Evolutionary conservation across 768 basidiomycete species (phyloP).

Genomic region (Symmetrospora coprosmae): DNA sequence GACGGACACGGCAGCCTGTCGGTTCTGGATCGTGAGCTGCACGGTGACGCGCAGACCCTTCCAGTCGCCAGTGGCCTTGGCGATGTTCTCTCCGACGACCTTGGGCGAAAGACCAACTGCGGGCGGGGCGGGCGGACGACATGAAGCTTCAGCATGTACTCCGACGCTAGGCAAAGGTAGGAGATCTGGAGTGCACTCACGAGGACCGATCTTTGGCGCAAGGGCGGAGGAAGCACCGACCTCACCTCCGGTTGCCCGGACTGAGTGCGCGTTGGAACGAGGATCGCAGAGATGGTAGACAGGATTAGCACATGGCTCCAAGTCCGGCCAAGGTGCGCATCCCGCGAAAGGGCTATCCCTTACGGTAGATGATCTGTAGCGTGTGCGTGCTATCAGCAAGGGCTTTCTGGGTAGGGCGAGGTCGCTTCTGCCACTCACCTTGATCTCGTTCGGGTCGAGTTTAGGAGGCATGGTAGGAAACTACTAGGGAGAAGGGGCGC

Average conservation of each 20-base stretch:
- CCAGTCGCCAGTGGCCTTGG: constrained; percentile 95
- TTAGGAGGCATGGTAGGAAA: constrained; percentile 37
- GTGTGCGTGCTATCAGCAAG: too few relatives aligned
- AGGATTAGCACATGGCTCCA: background rate
- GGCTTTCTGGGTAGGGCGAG: too few relatives aligned
- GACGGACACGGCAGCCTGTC: constrained; percentile 91
- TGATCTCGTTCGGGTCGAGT: constrained; percentile 85
- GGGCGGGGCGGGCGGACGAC: too few relatives aligned
- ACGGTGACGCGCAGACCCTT: constrained; percentile 99
- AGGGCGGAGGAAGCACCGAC: constrained; percentile 96
- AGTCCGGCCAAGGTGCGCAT: background rate
- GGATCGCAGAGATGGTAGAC: too few relatives aligned
- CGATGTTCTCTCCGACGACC: constrained; percentile 99
- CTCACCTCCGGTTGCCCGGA: constrained; percentile 96
- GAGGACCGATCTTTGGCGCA: constrained; percentile 99
- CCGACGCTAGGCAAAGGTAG: background rate
- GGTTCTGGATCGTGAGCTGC: constrained; percentile 98
- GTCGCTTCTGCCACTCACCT: too few relatives aligned
- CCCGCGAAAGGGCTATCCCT: background rate
- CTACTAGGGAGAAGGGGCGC: background rate
- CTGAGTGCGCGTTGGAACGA: constrained; percentile 63
- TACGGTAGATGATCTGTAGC: constrained; percentile 25
- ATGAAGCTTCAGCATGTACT: background rate
- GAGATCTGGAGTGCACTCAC: constrained; percentile 47
- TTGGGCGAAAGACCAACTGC: constrained; percentile 66